Conservation (phyloP, 331 rosid species). For the Arachis monticola region DNA sequence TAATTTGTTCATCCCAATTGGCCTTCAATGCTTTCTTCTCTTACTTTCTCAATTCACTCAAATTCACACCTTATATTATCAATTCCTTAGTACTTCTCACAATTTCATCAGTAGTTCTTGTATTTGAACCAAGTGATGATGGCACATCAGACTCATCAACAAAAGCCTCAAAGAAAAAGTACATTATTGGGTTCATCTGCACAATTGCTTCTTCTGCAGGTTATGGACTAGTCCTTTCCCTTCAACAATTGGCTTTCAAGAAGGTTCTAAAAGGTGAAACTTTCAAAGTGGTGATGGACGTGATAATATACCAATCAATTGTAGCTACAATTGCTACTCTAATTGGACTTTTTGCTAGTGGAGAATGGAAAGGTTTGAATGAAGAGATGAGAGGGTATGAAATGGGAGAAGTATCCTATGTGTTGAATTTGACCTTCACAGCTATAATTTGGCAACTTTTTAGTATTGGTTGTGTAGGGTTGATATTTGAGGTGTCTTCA, state of each 20-base stretch:
- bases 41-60: conserved; percentile 66
- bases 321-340: conserved; percentile 43
- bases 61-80: conserved; percentile 70
- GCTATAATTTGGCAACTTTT: conserved; percentile 62
- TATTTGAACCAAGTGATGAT: conserved; percentile 43
- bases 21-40: conserved; percentile 81
- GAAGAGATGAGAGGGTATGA: conserved; percentile 65
- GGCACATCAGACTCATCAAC: conserved; percentile 39
- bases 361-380: conserved; percentile 64
- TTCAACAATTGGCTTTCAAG: conserved; percentile 51
- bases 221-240: conserved; percentile 51
- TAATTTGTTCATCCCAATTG: conserved; percentile 66
- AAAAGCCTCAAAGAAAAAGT: conserved; percentile 45
- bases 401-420: conserved; percentile 60
- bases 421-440: conserved; percentile 56
- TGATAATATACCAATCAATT: conserved; percentile 42
- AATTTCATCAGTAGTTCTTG: conserved; percentile 67
- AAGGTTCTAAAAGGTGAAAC: conserved; percentile 51
- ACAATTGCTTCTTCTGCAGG: conserved; percentile 61
- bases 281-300: conserved; percentile 52
- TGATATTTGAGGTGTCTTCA: conserved; percentile 74
- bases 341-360: conserved; percentile 70
- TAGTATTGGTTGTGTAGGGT: conserved; percentile 56
- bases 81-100: conserved; percentile 73
- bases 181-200: conserved; percentile 64